These are phyloP conservation scores for Echeveria elegans DNA, from an alignment of 164 flowering plant genomes.

Conservation along the genomic window DNA sequence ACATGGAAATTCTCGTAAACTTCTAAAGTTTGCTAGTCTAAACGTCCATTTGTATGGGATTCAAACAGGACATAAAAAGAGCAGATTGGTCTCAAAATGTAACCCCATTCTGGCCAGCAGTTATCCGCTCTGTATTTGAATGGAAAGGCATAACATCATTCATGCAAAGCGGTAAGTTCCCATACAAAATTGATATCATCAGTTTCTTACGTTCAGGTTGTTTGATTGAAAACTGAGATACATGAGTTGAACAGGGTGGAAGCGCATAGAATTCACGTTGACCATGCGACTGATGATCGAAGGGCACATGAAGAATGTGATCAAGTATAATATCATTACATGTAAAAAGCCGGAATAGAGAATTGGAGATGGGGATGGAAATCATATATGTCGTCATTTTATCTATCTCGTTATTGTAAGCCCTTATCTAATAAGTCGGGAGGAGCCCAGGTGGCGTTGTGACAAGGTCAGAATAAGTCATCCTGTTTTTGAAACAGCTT, in stretches of 20 bases:
- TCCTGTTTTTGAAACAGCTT: too few relatives aligned
- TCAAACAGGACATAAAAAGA: constrained; percentile 59
- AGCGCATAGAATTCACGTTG: constrained; percentile 71
- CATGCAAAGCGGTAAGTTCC: constrained; percentile 49
- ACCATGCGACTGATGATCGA: constrained; percentile 89
- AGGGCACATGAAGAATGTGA: constrained; percentile 71
- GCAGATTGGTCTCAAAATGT: constrained; percentile 92
- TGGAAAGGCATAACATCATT: constrained; percentile 87
- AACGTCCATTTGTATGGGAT: not conserved
- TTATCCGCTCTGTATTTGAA: constrained; percentile 68
- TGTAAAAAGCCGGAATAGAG: constrained; percentile 50
- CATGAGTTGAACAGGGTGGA: constrained; percentile 48
- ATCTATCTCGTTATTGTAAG: too few relatives aligned
- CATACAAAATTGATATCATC: not conserved
- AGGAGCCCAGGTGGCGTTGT: too few relatives aligned
- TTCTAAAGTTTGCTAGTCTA: not conserved
- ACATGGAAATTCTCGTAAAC: too few relatives aligned
- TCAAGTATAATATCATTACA: constrained; percentile 77
- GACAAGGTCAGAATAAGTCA: too few relatives aligned
- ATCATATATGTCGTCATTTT: too few relatives aligned
- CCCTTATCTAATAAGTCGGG: too few relatives aligned
- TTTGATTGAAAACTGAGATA: not conserved
- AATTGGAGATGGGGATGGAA: too few relatives aligned
- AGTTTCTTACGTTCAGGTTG: not conserved
- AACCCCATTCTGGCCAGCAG: constrained; percentile 99